A percentile compares a stretch with the other conserved stretches of the same genome.
phyloP scores from a whole-genome alignment of 495 filamentous ascomycete species.

The Trichocladium antarcticum region DNA sequence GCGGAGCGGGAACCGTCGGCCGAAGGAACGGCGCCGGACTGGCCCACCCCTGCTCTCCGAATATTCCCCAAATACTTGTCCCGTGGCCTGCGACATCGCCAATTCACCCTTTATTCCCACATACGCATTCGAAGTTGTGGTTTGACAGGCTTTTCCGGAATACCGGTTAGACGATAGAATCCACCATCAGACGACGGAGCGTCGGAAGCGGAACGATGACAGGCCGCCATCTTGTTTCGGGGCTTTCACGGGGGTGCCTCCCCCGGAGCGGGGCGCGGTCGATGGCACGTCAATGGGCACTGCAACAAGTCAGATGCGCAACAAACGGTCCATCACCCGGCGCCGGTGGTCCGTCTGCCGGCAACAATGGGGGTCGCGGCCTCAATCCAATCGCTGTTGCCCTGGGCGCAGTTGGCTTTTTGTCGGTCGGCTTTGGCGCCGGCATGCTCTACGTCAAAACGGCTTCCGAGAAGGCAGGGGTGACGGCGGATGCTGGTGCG shows the following conservation, averaged over 20 bases:
- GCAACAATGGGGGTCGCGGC: not conserved
- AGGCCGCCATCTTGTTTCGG: not conserved
- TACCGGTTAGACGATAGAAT: not conserved
- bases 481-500: not conserved
- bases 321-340: not conserved
- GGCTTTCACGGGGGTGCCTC: not conserved
- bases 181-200: not conserved
- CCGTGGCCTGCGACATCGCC: too few species aligned
- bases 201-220: not conserved
- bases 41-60: not conserved
- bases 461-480: not conserved
- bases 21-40: not conserved
- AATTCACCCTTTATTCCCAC: not conserved
- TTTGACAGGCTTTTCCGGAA: too few species aligned
- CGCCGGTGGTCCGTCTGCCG: not conserved
- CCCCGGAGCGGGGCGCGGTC: not conserved
- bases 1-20: slow-evolving; percentile 2
- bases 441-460: not conserved
- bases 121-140: not conserved
- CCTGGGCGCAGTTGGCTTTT: not conserved
- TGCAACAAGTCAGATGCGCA: not conserved
- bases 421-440: not conserved
- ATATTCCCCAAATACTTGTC: too few species aligned
- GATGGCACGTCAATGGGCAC: not conserved
- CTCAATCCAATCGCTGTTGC: not conserved